Base-by-base conservation (phyloP, 345 rosid genomes). In the Salix udensis region DNA sequence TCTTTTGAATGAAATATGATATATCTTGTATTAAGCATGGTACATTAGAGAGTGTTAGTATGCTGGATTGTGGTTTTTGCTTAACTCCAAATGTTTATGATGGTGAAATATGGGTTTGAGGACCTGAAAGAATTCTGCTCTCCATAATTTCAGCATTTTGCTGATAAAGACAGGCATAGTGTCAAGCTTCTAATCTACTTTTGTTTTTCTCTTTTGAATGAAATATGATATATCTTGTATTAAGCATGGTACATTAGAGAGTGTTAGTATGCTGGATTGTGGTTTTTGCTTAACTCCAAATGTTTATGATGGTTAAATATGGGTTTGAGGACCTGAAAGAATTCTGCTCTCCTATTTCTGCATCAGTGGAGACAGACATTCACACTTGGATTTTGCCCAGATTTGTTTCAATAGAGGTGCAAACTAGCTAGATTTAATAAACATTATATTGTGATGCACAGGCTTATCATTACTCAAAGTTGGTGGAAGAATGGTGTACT, bases 401-500 rank as follows among this genome's bases (percentile, higher is more conserved):
- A 53, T 16, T 40, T 58, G 14, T 60, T 55, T 76, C 46, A 28
- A 2, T 58, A 14, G 60, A 18, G 64, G 39, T n/a, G 8, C n/a
- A 37, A 6, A 21, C 2, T 15, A 10, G 66, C 18, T 46, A 46
- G 50, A 53, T 61, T 58, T 60, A 67, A 8, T 23, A 12, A 34
- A 8, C 23, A 26, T 18, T 13, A n/a, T 26, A 37, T 16, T 76
- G 71, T 48, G 76, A 86, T 46, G 67, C 81, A 73, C 84, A 95
- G 98, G 98, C 71, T 65, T 93, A 37, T 84, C 98, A 66, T 78
- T 93, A 77, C 88, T 96, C 65, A 93, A 92, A 91, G 94, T 92
- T 75, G 97, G 97, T 80, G 99, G 99, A 71, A 91, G 91, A 88
- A 93, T 96, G 94, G 91, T 96, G 77, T 96, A 96, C 87, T 96